These are phyloP conservation scores for Sarcodon aspratus DNA, from an alignment of 768 basidiomycete species.

Conservation along the genomic window DNA sequence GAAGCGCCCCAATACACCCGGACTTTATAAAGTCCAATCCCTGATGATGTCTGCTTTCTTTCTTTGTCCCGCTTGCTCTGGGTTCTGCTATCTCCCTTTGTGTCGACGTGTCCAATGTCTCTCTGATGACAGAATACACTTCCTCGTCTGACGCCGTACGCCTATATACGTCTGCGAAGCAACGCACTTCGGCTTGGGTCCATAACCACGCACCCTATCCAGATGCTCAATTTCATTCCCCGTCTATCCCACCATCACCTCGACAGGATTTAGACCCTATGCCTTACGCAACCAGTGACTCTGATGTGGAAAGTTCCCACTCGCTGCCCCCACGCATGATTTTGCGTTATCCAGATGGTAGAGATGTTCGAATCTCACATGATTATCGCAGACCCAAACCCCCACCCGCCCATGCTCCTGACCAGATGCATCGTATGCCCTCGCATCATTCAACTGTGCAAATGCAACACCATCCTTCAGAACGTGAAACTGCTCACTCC, in stretches of 20 bases:
- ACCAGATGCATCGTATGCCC: neutral
- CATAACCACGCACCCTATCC: conserved; percentile 22
- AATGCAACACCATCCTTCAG: conserved; percentile 3
- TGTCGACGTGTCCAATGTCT: too few species aligned
- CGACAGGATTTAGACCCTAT: conserved; percentile 17
- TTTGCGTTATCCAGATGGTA: conserved; percentile 53
- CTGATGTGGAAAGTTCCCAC: conserved; percentile 29
- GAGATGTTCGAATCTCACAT: conserved; percentile 54
- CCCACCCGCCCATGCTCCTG: neutral
- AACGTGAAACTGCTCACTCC: neutral
- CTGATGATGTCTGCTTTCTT: too few species aligned
- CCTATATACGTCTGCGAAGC: conserved; percentile 39
- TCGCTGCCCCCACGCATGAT: conserved; percentile 64
- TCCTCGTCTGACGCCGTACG: too few species aligned
- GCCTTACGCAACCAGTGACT: conserved; percentile 21
- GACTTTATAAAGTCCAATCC: too few species aligned
- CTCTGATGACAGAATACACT: too few species aligned
- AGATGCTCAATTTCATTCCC: conserved; percentile 19
- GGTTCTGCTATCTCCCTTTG: too few species aligned
- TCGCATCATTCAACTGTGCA: conserved; percentile 2
- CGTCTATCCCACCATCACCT: conserved; percentile 19
- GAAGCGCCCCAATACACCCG: too few species aligned
- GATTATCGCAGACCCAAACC: conserved; percentile 3
- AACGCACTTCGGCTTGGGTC: conserved; percentile 61
- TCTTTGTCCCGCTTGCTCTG: too few species aligned